Evolutionary conservation across 2,329 filamentous ascomycete species (phyloP).

Genomic region (Penicillium sp.): DNA sequence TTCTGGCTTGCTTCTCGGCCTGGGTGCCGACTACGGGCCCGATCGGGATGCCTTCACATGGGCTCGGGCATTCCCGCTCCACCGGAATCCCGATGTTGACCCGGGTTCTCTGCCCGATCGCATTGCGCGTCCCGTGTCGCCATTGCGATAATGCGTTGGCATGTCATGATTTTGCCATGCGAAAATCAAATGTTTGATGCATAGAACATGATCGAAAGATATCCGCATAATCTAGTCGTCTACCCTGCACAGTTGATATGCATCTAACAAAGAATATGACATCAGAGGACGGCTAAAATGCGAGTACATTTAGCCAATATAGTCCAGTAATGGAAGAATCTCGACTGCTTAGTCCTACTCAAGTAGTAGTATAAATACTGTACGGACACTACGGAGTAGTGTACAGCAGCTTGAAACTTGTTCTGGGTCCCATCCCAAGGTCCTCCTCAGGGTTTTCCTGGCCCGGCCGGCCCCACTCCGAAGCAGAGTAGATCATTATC

Average conservation of each 20-base stretch:
- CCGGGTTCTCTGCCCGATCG: conserved; percentile 20
- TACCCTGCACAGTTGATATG: not conserved
- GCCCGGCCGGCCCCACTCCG: conserved; percentile 15
- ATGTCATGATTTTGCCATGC: not conserved
- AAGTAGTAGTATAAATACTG: too few species aligned
- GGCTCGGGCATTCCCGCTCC: conserved; percentile 24
- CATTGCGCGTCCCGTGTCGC: conserved; percentile 15
- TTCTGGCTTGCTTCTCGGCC: conserved; percentile 13
- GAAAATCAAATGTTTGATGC: not conserved
- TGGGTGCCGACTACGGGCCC: conserved; percentile 17
- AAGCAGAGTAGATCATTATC: conserved; percentile 17
- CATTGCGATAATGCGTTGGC: conserved; percentile 1
- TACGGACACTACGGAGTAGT: too few species aligned
- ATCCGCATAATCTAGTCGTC: not conserved
- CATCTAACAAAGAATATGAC: not conserved
- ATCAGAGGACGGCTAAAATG: not conserved
- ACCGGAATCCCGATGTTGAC: conserved; percentile 27
- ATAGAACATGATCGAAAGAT: too few species aligned
- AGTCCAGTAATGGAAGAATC: not conserved
- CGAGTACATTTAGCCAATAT: not conserved
- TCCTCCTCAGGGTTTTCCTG: conserved; percentile 16
- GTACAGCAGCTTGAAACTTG: not conserved
- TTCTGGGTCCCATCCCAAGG: conserved; percentile 1
- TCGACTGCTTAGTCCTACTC: too few species aligned
- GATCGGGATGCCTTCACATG: conserved; percentile 22